Evolutionary conservation across 331 rosid genomes (phyloP), one percentile per base, ranked within the genome.

Genomic region (Dryas integrifolia): DNA sequence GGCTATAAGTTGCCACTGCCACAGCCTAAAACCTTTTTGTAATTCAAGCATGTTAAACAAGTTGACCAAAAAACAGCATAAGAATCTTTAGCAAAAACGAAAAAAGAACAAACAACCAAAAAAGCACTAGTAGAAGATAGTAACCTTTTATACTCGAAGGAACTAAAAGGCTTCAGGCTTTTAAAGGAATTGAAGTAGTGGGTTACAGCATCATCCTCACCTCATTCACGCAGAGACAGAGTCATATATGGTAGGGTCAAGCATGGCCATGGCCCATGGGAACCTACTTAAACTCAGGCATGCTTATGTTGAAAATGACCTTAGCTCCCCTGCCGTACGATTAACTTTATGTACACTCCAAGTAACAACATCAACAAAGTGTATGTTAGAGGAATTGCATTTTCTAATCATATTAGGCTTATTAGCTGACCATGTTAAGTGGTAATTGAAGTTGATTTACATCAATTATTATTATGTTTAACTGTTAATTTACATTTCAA

Each of bases 191-290:
- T 60, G 5, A 21, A 6, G 52, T 3, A 40, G 80, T 76, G 76
- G 75, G 58, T 51, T 51, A 15, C 49, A 69, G 55, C 81, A 62
- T 64, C 69, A 56, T 16, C 67, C 52, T 60, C 57, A 35, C 3
- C 16, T 45, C 61, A 63, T 69, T 47, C 48, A 58, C 39, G 30
- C 45, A 35, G 8, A 49, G 53, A 5, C 35, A 11, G 8, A 49
- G 53, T 9, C 35, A 11, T 5, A 2, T 30, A 14, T 40, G 70
- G 50, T 52, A 41, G 43, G 45, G 63, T 62, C 70, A 73, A 64
- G 62, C 48, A 50, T n/a, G 21, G 4, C 43, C 21, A 41, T 75
- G 67, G 79, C 13, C 43, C 21, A 41, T 75, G 67, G 79, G 18
- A 45, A 6, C 18, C 55, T 49, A 76, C 61, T 51, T 12, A n/a